Evolutionary conservation across 768 basidiomycete species (phyloP).

Genomic region (Paxillus rubicundulus): DNA sequence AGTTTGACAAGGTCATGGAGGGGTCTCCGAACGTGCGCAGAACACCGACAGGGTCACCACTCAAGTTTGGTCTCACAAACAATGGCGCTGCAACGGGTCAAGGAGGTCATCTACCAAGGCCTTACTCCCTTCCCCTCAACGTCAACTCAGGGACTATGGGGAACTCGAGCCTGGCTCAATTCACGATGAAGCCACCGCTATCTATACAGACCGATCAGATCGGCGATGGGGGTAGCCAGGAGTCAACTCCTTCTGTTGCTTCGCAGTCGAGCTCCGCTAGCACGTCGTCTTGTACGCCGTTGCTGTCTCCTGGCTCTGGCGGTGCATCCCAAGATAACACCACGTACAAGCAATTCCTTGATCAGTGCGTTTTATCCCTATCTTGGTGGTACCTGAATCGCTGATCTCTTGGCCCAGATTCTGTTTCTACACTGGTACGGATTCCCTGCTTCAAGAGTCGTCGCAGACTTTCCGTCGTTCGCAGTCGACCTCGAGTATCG

Average conservation of each 20-base stretch:
- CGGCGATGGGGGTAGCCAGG: slow-evolving; percentile 28
- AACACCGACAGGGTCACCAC: slow-evolving; percentile 52
- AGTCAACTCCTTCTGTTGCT: slow-evolving; percentile 47
- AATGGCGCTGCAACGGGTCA: slow-evolving; percentile 23
- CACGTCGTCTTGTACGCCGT: slow-evolving; percentile 43
- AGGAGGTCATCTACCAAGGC: slow-evolving; percentile 28
- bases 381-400: not conserved
- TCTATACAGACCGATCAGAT: slow-evolving; percentile 11
- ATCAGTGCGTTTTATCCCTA: slow-evolving; percentile 47
- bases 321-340: slow-evolving; percentile 26
- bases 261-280: slow-evolving; percentile 45
- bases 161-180: slow-evolving; percentile 13
- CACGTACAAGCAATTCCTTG: slow-evolving; percentile 61
- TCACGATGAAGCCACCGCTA: slow-evolving; percentile 7
- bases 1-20: slow-evolving; percentile 44
- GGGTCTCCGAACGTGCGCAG: slow-evolving; percentile 34
- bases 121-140: slow-evolving; percentile 37
- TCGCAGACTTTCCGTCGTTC: slow-evolving; percentile 36
- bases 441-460: slow-evolving; percentile 31
- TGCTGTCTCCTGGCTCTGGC: slow-evolving; percentile 41
- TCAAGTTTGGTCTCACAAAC: slow-evolving; percentile 18
- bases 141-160: not conserved
- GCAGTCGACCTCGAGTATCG: slow-evolving; percentile 54
- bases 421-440: slow-evolving; percentile 76
- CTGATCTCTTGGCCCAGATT: slow-evolving; percentile 45